Evolutionary conservation across 2,329 filamentous ascomycete species (phyloP), one percentile per base, ranked within the genome.

Genomic region (Clonostachys rhizophaga): DNA sequence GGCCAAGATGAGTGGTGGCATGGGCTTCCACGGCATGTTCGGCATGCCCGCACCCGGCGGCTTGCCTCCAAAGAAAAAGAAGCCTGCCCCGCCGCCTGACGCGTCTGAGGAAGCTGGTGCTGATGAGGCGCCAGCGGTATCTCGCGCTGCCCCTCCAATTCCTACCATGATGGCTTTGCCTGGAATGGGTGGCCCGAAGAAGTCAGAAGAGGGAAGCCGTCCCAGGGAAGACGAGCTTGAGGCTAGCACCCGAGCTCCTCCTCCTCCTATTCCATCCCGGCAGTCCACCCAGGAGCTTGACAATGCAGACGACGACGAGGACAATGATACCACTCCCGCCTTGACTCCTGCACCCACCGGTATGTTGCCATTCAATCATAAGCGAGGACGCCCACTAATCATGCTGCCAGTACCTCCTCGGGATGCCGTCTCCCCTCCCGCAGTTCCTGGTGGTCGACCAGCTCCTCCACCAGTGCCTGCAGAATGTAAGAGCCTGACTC

Each of bases 1-100:
- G 90, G 94, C 94, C 42, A 96, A 96, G 70, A 94, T 99, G 87
- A 95, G 92, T 55, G 92, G 92, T 47, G 92, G 92, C 18, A 96
- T 96, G 89, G 90, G 90, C 42, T 95, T 97, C 86, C 84, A 90
- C 62, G 89, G 90, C 57, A 94, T 97, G 84, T 95, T 95, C 64
- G 89, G 89, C 16, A 83, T 82, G 50, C 80, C 90, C 63, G 79
- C 84, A 14, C 78, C 86, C 69, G 65, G 68, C n/a, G 60, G 70
- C 33, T 57, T 71, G 9, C 64, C 71, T 10, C 69, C 72, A 39
- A 82, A 75, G 61, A 83, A 83, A 66, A 83, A 83, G 63, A 79
- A 78, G 60, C 55, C 63, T 37, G 70, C 70, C 50, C 49, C 75
- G 62, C 59, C 72, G 63, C 55, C 68, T 59, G 44, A 54, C 58